Conservation (phyloP, 352 stramenopile genomes). For the Globisporangium sylvaticum region DNA sequence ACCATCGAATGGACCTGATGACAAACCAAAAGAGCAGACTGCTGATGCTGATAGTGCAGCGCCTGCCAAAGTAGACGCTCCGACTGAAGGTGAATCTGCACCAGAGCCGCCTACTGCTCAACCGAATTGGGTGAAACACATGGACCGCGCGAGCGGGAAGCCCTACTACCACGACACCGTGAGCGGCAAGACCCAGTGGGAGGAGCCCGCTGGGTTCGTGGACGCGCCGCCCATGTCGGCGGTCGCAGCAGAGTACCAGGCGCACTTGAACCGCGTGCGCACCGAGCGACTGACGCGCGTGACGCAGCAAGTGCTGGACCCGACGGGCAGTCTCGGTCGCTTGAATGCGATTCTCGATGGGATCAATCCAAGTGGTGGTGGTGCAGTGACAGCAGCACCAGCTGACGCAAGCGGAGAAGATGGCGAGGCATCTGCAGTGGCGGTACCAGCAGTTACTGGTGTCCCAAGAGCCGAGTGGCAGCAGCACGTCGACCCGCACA, state of each 20-base stretch:
- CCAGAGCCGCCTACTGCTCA: background rate
- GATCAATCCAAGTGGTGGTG: conserved; percentile 33
- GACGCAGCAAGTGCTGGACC: conserved; percentile 65
- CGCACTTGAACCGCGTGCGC: conserved; percentile 52
- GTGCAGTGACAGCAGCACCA: background rate
- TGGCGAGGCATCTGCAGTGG: background rate
- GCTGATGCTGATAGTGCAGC: background rate
- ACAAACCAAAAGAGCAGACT: conserved; percentile 1
- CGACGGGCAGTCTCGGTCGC: conserved; percentile 60
- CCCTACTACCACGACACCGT: conserved; percentile 72
- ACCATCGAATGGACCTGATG: background rate
- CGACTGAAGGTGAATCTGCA: background rate
- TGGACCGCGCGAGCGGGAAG: conserved; percentile 63
- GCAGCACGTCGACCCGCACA: conserved; percentile 80
- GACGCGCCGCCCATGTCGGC: conserved; percentile 21
- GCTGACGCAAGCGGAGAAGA: background rate
- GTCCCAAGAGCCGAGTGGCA: conserved; percentile 60
- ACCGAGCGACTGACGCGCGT: conserved; percentile 46
- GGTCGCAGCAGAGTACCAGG: conserved; percentile 52
- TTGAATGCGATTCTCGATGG: conserved; percentile 69
- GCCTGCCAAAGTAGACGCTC: background rate
- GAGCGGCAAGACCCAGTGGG: conserved; percentile 69
- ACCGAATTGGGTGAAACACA: conserved; percentile 60
- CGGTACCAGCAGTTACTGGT: background rate
- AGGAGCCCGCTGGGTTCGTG: conserved; percentile 45